Evolutionary conservation across 257 asterid species (phyloP), one percentile per base, ranked within the genome.

Genomic region (Asclepias syriaca): DNA sequence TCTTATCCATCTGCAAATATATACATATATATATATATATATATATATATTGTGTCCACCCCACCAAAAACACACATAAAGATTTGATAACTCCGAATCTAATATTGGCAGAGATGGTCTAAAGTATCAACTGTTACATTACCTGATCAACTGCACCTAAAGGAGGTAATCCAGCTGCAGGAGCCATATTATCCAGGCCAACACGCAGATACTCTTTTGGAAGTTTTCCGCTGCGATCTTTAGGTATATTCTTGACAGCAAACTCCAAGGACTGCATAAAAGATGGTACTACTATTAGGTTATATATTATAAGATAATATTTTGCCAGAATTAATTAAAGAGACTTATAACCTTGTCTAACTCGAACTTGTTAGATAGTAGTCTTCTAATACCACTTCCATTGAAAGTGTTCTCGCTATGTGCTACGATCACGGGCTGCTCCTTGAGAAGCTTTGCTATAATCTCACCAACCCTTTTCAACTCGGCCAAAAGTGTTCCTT

Each of bases 351-450:
- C 98, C 99, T 88, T 92, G 56, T 90, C 95, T 68, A 90, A 75
- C 85, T 90, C 99, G 63, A 86, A 88, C 72, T 88, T 90, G 85
- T 92, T 88, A 57, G 96, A 83, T 61, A 95, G 59, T 15, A 92
- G 84, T 78, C 92, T 87, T 83, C 76, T 84, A 63, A 92, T 84
- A 61, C 90, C 96, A 73, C 87, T 86, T 74, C 99, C 99, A 68
- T 92, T 97, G 46, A 88, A 95, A 10, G 88, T 85, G 68, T 87
- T 90, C 85, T 90, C 96, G 37, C 84, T 87, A 58, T 92, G 99
- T 72, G 99, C 99, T 75, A 95, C 98, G 66, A 95, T 92, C 48
- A 84, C 90, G 0, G 98, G 99, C 68, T 87, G 90, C 66, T 92
- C 98, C 75, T 83, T 85, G 34, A 95, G 96, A 83, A 76, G 79